Conservation (phyloP, 2,329 filamentous ascomycete species). For the Penicillium sp. region DNA sequence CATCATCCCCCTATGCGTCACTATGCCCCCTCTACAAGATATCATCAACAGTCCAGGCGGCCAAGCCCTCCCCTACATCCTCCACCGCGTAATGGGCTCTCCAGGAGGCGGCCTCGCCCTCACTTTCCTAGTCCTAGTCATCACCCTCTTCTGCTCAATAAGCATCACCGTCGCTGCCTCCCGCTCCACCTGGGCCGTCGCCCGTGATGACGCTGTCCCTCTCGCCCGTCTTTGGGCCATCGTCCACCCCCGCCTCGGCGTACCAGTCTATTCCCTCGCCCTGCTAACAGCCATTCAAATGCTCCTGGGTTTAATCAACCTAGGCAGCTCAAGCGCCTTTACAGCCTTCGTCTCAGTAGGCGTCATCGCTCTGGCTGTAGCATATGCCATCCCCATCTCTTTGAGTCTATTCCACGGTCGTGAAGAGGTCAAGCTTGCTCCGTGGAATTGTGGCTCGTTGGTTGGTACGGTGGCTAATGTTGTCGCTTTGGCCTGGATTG, state of each 20-base stretch:
- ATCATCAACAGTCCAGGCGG: conserved; percentile 44
- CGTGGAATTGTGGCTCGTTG: conserved; percentile 45
- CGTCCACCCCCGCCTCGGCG: conserved; percentile 34
- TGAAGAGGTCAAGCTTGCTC: conserved; percentile 46
- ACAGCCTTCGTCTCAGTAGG: conserved; percentile 52
- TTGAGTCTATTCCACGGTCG: conserved; percentile 49
- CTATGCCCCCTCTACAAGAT: conserved; percentile 45
- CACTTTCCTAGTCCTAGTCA: conserved; percentile 48
- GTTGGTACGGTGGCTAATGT: conserved; percentile 47
- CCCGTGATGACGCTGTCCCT: conserved; percentile 45
- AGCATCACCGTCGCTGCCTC: conserved; percentile 51
- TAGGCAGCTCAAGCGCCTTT: conserved; percentile 48
- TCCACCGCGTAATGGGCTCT: conserved; percentile 48
- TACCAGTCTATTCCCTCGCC: conserved; percentile 42
- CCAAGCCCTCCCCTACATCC: conserved; percentile 52
- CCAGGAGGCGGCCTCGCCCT: conserved; percentile 48
- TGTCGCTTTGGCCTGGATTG: conserved; percentile 49
- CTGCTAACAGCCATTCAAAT: conserved; percentile 47
- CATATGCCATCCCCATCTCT: conserved; percentile 54
- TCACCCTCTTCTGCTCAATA: conserved; percentile 53
- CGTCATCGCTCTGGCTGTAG: conserved; percentile 53
- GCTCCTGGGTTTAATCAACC: conserved; percentile 49
- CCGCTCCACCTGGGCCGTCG: conserved; percentile 45
- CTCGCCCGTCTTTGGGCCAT: conserved; percentile 36
- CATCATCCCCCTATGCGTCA: conserved; percentile 52